phyloP scores from a whole-genome alignment of 176 grass and related monocot species.

The Pharus latifolius region DNA sequence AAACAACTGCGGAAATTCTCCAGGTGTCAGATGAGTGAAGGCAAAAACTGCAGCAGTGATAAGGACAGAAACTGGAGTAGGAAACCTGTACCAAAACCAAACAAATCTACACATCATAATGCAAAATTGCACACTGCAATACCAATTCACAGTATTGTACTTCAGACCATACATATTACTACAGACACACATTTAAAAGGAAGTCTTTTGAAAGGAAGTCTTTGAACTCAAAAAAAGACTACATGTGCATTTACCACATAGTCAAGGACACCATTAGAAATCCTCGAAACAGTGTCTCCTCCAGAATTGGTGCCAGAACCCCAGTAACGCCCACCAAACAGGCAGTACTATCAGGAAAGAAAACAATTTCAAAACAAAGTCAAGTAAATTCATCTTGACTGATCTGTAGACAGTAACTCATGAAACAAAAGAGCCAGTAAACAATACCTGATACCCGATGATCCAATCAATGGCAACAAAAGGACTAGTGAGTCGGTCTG shows the following conservation, averaged over 20 bases:
- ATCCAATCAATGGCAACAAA: constrained; percentile 83
- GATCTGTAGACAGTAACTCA: not conserved
- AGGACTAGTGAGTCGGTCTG: constrained; percentile 77
- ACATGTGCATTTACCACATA: constrained; percentile 51
- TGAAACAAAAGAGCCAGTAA: not conserved
- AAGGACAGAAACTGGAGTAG: constrained; percentile 66
- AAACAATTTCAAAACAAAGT: constrained; percentile 9
- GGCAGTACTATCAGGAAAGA: constrained; percentile 41
- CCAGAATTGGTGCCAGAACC: constrained; percentile 79
- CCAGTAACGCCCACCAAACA: constrained; percentile 80
- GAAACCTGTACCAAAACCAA: constrained; percentile 49
- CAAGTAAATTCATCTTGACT: not conserved
- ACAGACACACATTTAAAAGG: no score
- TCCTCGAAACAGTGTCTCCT: constrained; percentile 93
- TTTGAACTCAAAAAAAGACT: not conserved
- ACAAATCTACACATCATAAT: not conserved
- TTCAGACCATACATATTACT: not conserved
- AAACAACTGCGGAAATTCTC: constrained; percentile 90
- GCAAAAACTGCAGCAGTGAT: constrained; percentile 77
- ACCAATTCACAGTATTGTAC: not conserved
- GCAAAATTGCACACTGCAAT: not conserved
- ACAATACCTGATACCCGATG: constrained; percentile 61
- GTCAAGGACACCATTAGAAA: constrained; percentile 88
- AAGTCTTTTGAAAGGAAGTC: not conserved
- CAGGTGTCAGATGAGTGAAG: constrained; percentile 85